Evolutionary conservation across 352 stramenopile species (phyloP), one percentile per base, ranked within the genome.

Genomic region (Pythium phragmitis): DNA sequence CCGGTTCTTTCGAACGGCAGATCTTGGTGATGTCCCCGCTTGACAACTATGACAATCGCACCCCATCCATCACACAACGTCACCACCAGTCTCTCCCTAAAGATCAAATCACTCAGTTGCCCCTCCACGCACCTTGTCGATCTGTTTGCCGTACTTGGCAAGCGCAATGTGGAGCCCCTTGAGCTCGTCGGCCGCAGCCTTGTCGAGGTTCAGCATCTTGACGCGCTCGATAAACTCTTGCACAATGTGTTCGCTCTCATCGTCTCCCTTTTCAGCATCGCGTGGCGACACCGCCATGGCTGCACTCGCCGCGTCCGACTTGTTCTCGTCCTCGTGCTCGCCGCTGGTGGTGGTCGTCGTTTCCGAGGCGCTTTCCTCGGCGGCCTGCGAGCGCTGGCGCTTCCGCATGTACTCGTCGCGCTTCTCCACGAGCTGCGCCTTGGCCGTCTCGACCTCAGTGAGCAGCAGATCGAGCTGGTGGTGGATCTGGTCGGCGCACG

Each of bases 61-160:
- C 46, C 14, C n/a, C 51, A 45, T 41, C 14, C 43, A 46, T 48
- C 21, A n/a, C 45, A 50, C 1, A 12, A 30, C 45, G 16, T n/a
- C 45, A n/a, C 54, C 16, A 30, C 6, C 48, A 33, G 0, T 51
- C 19, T 48, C 45, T 33, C 45, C 11, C 30, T 30, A 30, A 50
- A 14, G 26, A 28, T 28, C 26, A 28, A 28, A 28, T 4, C 26
- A 28, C 4, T 28, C 26, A 2, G 26, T 28, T n/a, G n/a, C n/a
- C n/a, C n/a, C n/a, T 30, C 14, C 2, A 36, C 21, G 8, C 19
- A 92, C 84, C 80, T 92, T 91, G 63, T 92, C 82, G 57, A 92
- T 91, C 45, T 87, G 78, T 63, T 92, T 92, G 37, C 76, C 80
- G 50, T 86, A 91, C 60, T 91, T 92, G 47, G 81, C 88, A 48